These are phyloP conservation scores for Sisymbrium altissimum DNA, from an alignment of 345 rosid species.

Conservation along the genomic window DNA sequence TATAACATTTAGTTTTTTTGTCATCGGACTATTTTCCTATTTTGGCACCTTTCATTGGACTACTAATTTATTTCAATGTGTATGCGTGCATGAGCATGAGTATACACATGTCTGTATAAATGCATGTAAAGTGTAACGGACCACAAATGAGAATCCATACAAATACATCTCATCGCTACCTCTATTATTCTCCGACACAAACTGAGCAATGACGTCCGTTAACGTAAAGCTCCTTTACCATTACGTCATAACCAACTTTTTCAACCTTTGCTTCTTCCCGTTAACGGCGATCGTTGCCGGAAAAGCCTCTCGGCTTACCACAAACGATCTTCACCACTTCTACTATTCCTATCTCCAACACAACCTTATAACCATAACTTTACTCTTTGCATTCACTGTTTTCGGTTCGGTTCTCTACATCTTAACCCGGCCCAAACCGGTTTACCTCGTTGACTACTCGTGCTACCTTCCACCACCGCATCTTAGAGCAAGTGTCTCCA, in stretches of 20 bases:
- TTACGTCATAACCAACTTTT: conserved; percentile 26
- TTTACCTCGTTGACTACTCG: conserved; percentile 30
- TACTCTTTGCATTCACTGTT: not conserved
- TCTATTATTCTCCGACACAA: conserved; percentile 12
- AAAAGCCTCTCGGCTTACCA: conserved; percentile 15
- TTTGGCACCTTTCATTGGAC: conserved; percentile 25
- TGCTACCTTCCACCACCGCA: conserved; percentile 35
- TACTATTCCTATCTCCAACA: conserved; percentile 21
- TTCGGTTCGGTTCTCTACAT: conserved; percentile 24
- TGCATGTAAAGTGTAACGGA: conserved; percentile 24
- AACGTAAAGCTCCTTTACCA: conserved; percentile 28
- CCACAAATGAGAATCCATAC: conserved; percentile 24
- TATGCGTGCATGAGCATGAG: conserved; percentile 28
- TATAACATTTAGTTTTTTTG: not conserved
- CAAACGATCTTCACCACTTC: conserved; percentile 7
- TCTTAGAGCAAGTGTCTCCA: not conserved
- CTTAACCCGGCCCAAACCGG: conserved; percentile 22
- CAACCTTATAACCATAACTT: not conserved
- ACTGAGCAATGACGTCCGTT: conserved; percentile 24
- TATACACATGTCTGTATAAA: conserved; percentile 30
- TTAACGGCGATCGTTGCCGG: conserved; percentile 23
- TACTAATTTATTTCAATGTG: conserved; percentile 27
- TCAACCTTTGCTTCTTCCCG: conserved; percentile 23
- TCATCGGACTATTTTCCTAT: not conserved
- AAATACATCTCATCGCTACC: conserved; percentile 17